Conservation (phyloP, 306 rosid species). For the Rubus parviflorus region DNA sequence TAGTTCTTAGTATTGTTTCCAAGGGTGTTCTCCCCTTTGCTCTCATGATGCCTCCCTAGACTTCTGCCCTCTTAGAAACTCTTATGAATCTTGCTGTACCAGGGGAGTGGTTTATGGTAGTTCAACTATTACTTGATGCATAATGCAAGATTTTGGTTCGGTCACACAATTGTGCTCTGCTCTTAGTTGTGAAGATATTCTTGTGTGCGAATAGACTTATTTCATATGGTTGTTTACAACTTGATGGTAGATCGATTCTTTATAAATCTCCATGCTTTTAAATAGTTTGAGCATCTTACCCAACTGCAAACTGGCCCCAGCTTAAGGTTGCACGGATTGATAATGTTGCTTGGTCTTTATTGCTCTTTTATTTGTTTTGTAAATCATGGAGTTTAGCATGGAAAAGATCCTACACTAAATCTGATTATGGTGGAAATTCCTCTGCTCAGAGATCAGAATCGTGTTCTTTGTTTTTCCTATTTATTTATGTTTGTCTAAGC, state of each 20-base stretch:
- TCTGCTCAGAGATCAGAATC: neutral
- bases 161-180: neutral
- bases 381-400: neutral
- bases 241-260: neutral
- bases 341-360: neutral
- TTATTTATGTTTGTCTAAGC: no score
- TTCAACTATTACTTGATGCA: neutral
- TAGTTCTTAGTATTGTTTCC: constrained; percentile 6
- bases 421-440: neutral
- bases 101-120: neutral
- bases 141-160: constrained; percentile 1
- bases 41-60: neutral
- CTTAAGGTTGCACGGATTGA: neutral
- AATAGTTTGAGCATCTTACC: neutral
- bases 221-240: no score
- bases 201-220: no score
- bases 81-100: neutral
- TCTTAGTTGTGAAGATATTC: no score
- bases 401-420: neutral
- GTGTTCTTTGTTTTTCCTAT: neutral
- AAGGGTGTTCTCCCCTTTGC: neutral
- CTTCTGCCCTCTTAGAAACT: neutral
- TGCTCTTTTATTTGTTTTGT: neutral
- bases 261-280: neutral
- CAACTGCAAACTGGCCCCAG: neutral